Conservation (phyloP, 768 basidiomycete species). For the Lactifluus piperatus region DNA sequence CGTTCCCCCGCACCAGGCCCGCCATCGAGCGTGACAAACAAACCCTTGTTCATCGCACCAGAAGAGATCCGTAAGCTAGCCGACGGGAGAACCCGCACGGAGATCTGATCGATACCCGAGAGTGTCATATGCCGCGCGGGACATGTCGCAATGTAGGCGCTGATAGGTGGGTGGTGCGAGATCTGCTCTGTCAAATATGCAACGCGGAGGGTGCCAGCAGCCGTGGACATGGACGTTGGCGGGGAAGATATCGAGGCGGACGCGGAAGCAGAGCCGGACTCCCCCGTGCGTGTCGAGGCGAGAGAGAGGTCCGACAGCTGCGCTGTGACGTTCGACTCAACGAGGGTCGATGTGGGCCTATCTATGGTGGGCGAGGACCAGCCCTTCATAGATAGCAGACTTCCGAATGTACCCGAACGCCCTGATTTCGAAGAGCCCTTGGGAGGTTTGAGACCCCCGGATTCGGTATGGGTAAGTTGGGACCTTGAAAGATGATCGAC, state of each 20-base stretch:
- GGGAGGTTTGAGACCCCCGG: constrained; percentile 38
- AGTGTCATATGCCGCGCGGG: constrained; percentile 65
- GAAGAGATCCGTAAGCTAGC: constrained; percentile 66
- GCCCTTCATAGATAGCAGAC: constrained; percentile 38
- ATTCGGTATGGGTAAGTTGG: constrained; percentile 33
- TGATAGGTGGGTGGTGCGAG: constrained; percentile 95
- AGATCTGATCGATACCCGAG: constrained; percentile 85
- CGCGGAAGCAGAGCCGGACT: constrained; percentile 6
- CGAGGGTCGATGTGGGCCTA: constrained; percentile 30
- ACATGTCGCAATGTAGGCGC: constrained; percentile 71
- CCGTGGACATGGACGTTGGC: constrained; percentile 24
- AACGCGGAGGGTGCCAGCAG: constrained; percentile 42
- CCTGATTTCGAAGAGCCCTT: constrained; percentile 45
- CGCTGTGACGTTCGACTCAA: constrained; percentile 40
- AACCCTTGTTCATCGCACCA: constrained; percentile 80
- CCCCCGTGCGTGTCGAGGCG: constrained; percentile 28
- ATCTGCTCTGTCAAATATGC: constrained; percentile 88
- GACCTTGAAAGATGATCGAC: constrained; percentile 23
- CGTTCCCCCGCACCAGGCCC: constrained; percentile 68
- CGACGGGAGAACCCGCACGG: constrained; percentile 86
- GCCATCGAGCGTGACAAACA: constrained; percentile 71
- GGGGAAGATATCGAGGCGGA: constrained; percentile 19
- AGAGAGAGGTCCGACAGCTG: constrained; percentile 57
- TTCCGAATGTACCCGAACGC: constrained; percentile 49
- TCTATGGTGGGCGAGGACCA: constrained; percentile 34